A percentile compares a stretch with the other conserved stretches of the same genome.
These are phyloP conservation scores for Penicillium canescens DNA, from an alignment of 495 filamentous ascomycete genomes.

Conservation along the genomic window DNA sequence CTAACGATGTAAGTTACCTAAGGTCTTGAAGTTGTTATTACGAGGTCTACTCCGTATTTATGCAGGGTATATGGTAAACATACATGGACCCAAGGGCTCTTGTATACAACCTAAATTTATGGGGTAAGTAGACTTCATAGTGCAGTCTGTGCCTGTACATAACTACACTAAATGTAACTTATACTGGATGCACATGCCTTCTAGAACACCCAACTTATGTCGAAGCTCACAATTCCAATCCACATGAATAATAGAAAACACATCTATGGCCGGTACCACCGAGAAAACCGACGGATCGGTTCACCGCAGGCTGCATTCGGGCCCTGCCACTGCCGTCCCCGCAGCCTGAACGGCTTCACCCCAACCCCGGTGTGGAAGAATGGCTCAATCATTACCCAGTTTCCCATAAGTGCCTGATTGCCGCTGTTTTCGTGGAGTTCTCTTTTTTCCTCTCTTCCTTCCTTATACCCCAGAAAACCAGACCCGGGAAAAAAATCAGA, in stretches of 20 bases:
- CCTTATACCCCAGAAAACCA: not conserved
- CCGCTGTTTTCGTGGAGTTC: constrained; percentile 2
- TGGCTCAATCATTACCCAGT: constrained; percentile 27
- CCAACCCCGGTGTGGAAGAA: constrained; percentile 21
- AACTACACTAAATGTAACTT: too few relatives aligned
- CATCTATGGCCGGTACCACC: not conserved
- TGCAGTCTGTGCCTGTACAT: too few relatives aligned
- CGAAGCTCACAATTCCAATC: too few relatives aligned
- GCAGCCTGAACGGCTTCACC: constrained; percentile 35
- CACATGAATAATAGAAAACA: not conserved
- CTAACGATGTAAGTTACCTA: too few relatives aligned
- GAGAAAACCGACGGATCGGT: constrained; percentile 17
- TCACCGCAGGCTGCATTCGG: constrained; percentile 49
- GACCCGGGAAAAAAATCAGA: not conserved
- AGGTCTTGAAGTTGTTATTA: too few relatives aligned
- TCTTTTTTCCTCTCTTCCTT: not conserved
- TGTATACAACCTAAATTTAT: too few relatives aligned
- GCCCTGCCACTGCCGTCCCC: constrained; percentile 23
- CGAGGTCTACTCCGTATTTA: too few relatives aligned
- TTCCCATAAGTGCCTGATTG: constrained; percentile 15
- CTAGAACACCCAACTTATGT: too few relatives aligned
- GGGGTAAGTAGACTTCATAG: too few relatives aligned
- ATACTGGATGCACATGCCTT: too few relatives aligned
- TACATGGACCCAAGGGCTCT: too few relatives aligned
- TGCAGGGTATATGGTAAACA: too few relatives aligned